Base-by-base conservation (phyloP, 73 alveolate genomes). In the Stentor roeselii region DNA sequence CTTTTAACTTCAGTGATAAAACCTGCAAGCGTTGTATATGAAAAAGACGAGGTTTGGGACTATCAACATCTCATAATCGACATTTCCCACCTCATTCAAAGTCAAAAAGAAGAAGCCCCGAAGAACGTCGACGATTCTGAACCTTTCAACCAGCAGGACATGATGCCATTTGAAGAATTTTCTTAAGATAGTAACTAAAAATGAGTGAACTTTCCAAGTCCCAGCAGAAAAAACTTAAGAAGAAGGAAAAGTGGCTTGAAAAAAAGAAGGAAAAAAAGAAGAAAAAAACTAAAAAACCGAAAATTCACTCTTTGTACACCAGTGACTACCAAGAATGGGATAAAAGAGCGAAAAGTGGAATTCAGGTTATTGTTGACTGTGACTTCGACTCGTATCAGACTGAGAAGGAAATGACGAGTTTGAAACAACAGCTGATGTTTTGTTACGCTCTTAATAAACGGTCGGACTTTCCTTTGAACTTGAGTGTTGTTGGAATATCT, bases 351-450 rank as follows among this genome's bases (percentile, higher is more conserved):
- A 59, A 41, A 59, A 76, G 31, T 27, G 32, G 36, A 31, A 35
- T 92, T 36, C 90, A 89, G 58, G 89, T 90, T 58, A 80, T 94
- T 3, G 90, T 95, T 83, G 99, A 95, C 89, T 95, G 98, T 75
- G 98, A 95, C 76, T 95, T 95, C 84, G 97, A 89, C 61, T 87
- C 83, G 76, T 83, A 83, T 59, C 90, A 93, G 97, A 88, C 85
- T 76, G 98, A 93, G 34, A 90, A 85, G 90, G 92, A 94, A 36
- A 76, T 90, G 40, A 90, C 85, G 76, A 87, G 96, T 74, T 82
- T 95, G 90, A 84, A 90, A 2, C 84, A 95, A 75, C 96, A 95
- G 76, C 83, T 94, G 11, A 87, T 90, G 36, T 94, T 89, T 83
- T 78, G 93, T 60, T 90, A 95, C 83, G 87, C 93, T 32, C 90